A percentile compares a stretch with the other conserved stretches of the same genome.
phyloP scores from a whole-genome alignment of 495 filamentous ascomycete genomes.

The Penicillium egyptiacum region DNA sequence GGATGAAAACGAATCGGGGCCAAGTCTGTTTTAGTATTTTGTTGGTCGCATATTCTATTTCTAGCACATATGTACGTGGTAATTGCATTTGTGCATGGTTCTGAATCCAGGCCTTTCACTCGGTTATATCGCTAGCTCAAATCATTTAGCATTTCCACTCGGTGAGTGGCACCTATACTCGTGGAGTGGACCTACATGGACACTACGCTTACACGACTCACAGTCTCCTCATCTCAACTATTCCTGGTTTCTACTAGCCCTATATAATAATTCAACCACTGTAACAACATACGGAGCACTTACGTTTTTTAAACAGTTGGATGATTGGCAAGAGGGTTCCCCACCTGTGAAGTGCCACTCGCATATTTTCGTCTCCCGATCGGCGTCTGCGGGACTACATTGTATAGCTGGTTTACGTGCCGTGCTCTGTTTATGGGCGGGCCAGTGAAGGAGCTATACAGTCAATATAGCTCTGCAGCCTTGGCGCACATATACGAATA shows the following conservation, averaged over 20 bases:
- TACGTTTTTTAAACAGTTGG: not conserved
- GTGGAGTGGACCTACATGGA: too few relatives aligned
- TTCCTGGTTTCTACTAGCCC: too few relatives aligned
- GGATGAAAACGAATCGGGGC: conserved; percentile 8
- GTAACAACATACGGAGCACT: not conserved
- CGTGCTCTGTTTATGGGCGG: not conserved
- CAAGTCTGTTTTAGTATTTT: conserved; percentile 1
- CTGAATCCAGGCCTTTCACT: not conserved
- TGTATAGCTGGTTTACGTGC: too few relatives aligned
- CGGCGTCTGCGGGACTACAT: too few relatives aligned
- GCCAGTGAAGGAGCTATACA: not conserved
- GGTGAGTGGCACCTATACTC: too few relatives aligned
- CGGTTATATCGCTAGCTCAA: not conserved
- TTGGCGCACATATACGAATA: not conserved
- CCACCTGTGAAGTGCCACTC: too few relatives aligned
- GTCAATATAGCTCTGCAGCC: not conserved
- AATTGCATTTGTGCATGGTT: not conserved
- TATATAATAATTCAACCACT: too few relatives aligned
- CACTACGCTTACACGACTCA: too few relatives aligned
- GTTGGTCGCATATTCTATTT: not conserved
- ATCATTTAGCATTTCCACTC: not conserved
- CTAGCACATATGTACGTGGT: conserved; percentile 5
- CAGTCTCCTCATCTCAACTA: too few relatives aligned
- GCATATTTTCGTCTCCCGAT: too few relatives aligned
- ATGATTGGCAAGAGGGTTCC: too few relatives aligned